Percentiles rank a stretch among this genome's conserved stretches.
Evolutionary conservation across 2,329 filamentous ascomycete species (phyloP).

Genomic region (Alternaria longipes): DNA sequence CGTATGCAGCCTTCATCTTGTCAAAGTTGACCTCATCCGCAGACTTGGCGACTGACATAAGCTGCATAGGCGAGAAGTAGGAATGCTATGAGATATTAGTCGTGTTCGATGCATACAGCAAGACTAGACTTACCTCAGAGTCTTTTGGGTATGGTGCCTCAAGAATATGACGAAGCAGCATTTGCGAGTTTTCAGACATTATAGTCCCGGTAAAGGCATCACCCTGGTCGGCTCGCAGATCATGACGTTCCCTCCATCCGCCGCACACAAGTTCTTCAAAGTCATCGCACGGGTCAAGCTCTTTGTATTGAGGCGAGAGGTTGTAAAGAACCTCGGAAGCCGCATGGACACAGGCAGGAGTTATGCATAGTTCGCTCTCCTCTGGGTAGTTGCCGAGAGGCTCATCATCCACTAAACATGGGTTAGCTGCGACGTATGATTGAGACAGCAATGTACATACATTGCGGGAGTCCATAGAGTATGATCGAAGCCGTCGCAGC

Average conservation of each 20-base stretch:
- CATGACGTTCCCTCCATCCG: constrained; percentile 71
- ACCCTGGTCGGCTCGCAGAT: constrained; percentile 71
- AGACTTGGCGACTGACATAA: constrained; percentile 48
- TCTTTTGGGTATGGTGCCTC: constrained; percentile 63
- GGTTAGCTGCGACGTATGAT: neutral
- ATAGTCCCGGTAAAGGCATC: constrained; percentile 68
- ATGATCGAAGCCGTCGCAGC: constrained; percentile 30
- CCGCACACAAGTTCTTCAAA: constrained; percentile 75
- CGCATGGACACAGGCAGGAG: constrained; percentile 70
- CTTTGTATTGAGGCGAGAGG: constrained; percentile 67
- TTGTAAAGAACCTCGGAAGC: constrained; percentile 70
- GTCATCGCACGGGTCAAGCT: constrained; percentile 73
- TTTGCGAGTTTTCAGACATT: constrained; percentile 69
- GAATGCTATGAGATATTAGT: constrained; percentile 56
- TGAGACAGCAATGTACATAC: neutral
- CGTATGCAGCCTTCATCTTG: constrained; percentile 71
- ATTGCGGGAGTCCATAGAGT: constrained; percentile 31
- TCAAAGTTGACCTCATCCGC: constrained; percentile 70
- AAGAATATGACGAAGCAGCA: constrained; percentile 68
- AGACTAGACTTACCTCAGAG: constrained; percentile 27
- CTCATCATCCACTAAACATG: constrained; percentile 14
- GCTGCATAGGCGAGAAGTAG: constrained; percentile 56
- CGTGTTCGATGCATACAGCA: no score
- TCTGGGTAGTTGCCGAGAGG: constrained; percentile 9
- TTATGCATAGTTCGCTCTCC: constrained; percentile 56